Percentiles rank a stretch among this genome's conserved stretches.
These are phyloP conservation scores for Cudoniella acicularis DNA, from an alignment of 495 filamentous ascomycete species.

Conservation along the genomic window DNA sequence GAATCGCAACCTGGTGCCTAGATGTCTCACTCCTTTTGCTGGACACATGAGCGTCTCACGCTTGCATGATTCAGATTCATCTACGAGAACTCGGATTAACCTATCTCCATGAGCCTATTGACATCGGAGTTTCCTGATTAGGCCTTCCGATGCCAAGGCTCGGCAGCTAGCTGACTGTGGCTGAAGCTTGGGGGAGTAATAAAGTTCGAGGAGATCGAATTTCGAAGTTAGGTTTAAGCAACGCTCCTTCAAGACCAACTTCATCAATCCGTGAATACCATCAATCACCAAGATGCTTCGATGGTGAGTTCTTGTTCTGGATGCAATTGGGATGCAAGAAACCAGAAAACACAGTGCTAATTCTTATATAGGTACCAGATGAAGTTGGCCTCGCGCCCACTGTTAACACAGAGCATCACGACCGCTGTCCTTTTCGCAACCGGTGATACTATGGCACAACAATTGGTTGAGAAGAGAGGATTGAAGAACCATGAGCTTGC, in stretches of 20 bases:
- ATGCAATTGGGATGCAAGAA: neutral
- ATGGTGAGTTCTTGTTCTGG: constrained; percentile 17
- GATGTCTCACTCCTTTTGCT: neutral
- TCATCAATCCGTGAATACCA: neutral
- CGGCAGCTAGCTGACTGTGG: neutral
- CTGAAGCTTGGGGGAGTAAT: neutral
- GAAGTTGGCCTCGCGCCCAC: constrained; percentile 72
- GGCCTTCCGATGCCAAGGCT: neutral
- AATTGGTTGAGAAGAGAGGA: constrained; percentile 81
- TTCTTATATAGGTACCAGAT: constrained; percentile 71
- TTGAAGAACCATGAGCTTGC: constrained; percentile 73
- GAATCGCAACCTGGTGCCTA: neutral
- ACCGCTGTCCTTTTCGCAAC: constrained; percentile 86
- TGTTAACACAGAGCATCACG: constrained; percentile 85
- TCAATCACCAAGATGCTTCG: constrained; percentile 20
- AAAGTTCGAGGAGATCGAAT: neutral
- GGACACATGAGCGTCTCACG: neutral
- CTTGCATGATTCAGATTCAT: neutral
- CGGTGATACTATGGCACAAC: constrained; percentile 90
- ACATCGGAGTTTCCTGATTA: neutral
- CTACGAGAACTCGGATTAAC: neutral
- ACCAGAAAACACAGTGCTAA: neutral
- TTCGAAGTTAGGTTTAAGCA: neutral
- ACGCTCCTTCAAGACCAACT: neutral
- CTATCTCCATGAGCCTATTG: neutral